Evolutionary conservation across 1,284 basidiomycete genomes (phyloP).

Genomic region (Inonotus hispidus): DNA sequence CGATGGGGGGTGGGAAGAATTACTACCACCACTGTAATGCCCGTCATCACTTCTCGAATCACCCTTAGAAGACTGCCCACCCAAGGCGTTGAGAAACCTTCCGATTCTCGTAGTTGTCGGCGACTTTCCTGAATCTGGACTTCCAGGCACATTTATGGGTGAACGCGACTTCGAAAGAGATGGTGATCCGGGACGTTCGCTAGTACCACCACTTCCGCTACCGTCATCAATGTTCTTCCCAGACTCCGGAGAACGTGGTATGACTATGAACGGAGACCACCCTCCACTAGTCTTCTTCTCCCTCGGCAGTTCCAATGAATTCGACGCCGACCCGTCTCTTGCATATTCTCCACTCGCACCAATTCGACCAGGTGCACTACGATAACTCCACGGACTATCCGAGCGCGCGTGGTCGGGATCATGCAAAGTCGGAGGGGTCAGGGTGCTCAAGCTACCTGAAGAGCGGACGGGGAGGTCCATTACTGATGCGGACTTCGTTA

Average conservation of each 20-base stretch:
- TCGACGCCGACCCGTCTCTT: background rate
- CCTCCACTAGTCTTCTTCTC: background rate
- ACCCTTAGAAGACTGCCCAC: background rate
- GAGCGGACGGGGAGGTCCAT: background rate
- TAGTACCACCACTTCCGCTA: background rate
- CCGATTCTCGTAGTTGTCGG: slow-evolving; percentile 61
- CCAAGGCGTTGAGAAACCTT: slow-evolving; percentile 34
- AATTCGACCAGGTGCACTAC: background rate
- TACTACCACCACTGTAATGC: background rate
- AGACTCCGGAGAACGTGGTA: background rate
- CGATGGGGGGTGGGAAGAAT: background rate
- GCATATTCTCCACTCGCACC: background rate
- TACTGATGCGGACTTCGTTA: background rate
- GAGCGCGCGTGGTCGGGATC: background rate
- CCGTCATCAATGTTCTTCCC: background rate
- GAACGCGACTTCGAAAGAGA: background rate
- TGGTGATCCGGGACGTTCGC: background rate
- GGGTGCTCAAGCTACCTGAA: background rate
- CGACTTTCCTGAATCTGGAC: background rate
- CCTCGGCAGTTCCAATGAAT: background rate
- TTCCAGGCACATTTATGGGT: background rate
- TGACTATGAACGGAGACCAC: background rate
- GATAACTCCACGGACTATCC: slow-evolving; percentile 3
- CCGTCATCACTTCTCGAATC: background rate
- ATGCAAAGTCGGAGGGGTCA: background rate